Conservation (phyloP, 1,284 basidiomycete species). For the Mycosarcoma mackinlayi region DNA sequence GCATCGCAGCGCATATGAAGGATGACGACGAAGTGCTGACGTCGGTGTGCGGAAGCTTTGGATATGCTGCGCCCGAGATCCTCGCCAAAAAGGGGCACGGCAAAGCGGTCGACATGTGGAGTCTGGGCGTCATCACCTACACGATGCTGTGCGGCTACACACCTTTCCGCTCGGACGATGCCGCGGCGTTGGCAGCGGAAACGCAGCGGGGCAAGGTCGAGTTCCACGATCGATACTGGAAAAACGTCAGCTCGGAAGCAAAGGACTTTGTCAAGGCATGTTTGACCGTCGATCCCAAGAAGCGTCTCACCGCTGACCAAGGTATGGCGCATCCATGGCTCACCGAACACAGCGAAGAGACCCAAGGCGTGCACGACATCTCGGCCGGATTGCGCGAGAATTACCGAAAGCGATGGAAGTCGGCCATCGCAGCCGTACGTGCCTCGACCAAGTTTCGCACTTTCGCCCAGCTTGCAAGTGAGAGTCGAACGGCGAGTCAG, state of each 20-base stretch:
- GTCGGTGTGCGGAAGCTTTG: constrained; percentile 87
- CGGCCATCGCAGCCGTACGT: constrained; percentile 65
- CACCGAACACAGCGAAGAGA: constrained; percentile 39
- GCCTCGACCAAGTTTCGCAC: constrained; percentile 65
- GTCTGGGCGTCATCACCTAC: constrained; percentile 91
- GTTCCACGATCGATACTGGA: constrained; percentile 89
- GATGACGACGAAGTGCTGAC: constrained; percentile 79
- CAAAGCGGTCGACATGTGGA: constrained; percentile 93
- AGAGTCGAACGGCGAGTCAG: constrained; percentile 21
- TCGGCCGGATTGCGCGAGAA: constrained; percentile 67
- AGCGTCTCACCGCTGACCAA: constrained; percentile 79
- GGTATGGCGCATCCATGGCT: constrained; percentile 75
- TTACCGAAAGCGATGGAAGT: constrained; percentile 65
- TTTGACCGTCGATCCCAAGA: constrained; percentile 78
- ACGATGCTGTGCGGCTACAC: constrained; percentile 69
- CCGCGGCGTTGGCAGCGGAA: constrained; percentile 80
- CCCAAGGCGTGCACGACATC: constrained; percentile 56
- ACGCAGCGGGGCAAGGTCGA: constrained; percentile 84
- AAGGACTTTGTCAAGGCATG: constrained; percentile 84
- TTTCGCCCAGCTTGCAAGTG: constrained; percentile 49
- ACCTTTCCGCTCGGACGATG: constrained; percentile 88
- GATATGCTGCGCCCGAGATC: constrained; percentile 90
- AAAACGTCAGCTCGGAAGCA: constrained; percentile 81
- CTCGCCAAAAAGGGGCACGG: constrained; percentile 84
- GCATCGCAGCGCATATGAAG: constrained; percentile 73